Conservation (phyloP, 1,284 basidiomycete genomes). For the Trichosporon faecale region DNA sequence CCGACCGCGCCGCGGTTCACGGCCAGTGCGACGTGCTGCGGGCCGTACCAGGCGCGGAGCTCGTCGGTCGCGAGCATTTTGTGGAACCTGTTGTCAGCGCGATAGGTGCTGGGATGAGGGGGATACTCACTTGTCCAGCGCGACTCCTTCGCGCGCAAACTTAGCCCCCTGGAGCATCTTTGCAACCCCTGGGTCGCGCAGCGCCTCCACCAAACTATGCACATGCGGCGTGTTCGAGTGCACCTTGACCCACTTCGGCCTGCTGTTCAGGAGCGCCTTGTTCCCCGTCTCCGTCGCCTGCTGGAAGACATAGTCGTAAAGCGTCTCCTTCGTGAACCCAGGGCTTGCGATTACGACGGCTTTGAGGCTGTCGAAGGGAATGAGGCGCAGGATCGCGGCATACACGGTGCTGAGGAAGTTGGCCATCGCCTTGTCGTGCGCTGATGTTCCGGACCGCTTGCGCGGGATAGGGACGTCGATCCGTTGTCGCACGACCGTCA, state of each 20-base stretch:
- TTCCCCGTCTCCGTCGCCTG: constrained; percentile 80
- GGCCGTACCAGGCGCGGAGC: constrained; percentile 97
- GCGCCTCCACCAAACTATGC: constrained; percentile 88
- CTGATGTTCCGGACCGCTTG: constrained; percentile 78
- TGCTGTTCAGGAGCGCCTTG: constrained; percentile 71
- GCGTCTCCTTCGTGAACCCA: constrained; percentile 86
- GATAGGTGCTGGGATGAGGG: background rate
- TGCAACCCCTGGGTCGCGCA: constrained; percentile 84
- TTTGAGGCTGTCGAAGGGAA: constrained; percentile 75
- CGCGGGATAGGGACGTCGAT: constrained; percentile 87
- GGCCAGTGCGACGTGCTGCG: constrained; percentile 86
- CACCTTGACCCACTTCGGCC: constrained; percentile 84
- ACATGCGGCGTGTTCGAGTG: constrained; percentile 93
- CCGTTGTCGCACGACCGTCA: constrained; percentile 90
- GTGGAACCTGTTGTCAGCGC: constrained; percentile 66
- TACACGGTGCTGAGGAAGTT: constrained; percentile 85
- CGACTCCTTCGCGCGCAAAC: constrained; percentile 89
- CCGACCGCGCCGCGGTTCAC: constrained; percentile 91
- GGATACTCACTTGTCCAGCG: constrained; percentile 71
- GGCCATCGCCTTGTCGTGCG: constrained; percentile 78
- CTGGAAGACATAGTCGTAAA: constrained; percentile 74
- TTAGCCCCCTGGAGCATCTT: constrained; percentile 84
- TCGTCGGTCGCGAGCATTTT: constrained; percentile 95
- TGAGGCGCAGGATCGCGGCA: constrained; percentile 81
- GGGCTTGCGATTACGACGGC: constrained; percentile 95